Evolutionary conservation across 257 asterid genomes (phyloP).

Genomic region (Solanum dulcamara): DNA sequence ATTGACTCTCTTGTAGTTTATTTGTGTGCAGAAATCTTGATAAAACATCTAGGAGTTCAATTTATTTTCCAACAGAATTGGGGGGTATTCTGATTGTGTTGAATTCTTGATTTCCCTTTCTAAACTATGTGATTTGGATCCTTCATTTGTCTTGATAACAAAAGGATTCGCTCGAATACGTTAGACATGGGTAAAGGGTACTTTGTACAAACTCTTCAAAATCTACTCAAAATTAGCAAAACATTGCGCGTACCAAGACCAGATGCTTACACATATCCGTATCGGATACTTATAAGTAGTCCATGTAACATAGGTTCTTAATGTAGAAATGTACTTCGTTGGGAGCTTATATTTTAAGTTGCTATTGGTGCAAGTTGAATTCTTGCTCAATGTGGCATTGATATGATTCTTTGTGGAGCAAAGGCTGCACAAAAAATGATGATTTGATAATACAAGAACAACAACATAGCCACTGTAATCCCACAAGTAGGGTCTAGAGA

Average conservation of each 20-base stretch:
- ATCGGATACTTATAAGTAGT: neutral
- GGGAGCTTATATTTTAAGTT: neutral
- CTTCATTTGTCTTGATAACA: neutral
- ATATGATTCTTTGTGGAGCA: neutral
- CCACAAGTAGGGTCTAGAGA: too few species aligned
- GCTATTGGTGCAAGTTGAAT: neutral
- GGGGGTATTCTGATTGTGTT: neutral
- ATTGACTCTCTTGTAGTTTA: slow-evolving; percentile 5
- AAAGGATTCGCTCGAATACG: neutral
- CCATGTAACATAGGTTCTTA: neutral
- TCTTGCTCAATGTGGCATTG: neutral
- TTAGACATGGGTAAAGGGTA: neutral
- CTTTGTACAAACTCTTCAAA: neutral
- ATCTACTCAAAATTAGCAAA: neutral
- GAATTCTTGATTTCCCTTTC: neutral
- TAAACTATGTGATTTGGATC: neutral
- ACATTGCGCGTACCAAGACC: neutral
- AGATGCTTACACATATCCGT: neutral
- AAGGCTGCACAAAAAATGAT: neutral
- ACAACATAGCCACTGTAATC: too few species aligned
- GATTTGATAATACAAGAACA: too few species aligned
- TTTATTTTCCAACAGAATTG: neutral
- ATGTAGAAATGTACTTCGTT: neutral
- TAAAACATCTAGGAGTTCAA: neutral
- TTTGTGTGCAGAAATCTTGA: neutral